phyloP scores from a whole-genome alignment of 768 basidiomycete species.

The Symmetrospora coprosmae region DNA sequence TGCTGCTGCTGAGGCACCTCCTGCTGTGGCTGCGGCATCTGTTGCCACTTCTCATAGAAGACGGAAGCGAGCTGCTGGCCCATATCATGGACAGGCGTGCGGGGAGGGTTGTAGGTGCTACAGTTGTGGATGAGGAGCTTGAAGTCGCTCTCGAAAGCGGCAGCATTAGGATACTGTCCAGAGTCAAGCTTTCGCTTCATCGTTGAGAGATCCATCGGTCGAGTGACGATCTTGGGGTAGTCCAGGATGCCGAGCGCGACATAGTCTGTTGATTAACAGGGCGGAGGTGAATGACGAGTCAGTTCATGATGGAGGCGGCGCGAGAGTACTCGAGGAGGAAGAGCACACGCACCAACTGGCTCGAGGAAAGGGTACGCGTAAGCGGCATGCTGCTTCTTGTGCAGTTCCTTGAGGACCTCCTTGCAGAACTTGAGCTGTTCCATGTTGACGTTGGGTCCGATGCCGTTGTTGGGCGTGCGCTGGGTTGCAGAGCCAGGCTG shows the following conservation, averaged over 20 bases:
- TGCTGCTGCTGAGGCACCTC: background rate
- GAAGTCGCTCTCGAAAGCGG: conserved; percentile 77
- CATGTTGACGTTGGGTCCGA: background rate
- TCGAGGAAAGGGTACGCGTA: conserved; percentile 76
- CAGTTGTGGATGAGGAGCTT: conserved; percentile 91
- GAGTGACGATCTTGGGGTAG: conserved; percentile 77
- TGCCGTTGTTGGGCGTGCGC: no score
- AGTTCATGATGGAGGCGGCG: background rate
- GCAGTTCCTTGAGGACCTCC: conserved; percentile 59
- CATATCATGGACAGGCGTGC: conserved; percentile 70
- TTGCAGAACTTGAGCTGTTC: conserved; percentile 75
- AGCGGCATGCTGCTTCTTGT: conserved; percentile 60
- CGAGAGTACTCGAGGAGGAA: background rate
- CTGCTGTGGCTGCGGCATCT: conserved; percentile 43
- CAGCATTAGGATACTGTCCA: conserved; percentile 59
- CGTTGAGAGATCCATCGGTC: conserved; percentile 85
- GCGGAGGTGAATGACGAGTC: conserved; percentile 4
- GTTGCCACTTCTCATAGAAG: conserved; percentile 85
- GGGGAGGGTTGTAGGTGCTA: conserved; percentile 75
- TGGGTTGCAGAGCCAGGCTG: no score
- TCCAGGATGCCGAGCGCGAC: conserved; percentile 61
- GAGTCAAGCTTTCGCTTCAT: conserved; percentile 73
- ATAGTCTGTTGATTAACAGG: conserved; percentile 47
- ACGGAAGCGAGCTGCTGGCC: conserved; percentile 69
- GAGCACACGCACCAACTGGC: conserved; percentile 64